Conservation (phyloP, 148 eudicot species). For the Fallopia convolvulus region DNA sequence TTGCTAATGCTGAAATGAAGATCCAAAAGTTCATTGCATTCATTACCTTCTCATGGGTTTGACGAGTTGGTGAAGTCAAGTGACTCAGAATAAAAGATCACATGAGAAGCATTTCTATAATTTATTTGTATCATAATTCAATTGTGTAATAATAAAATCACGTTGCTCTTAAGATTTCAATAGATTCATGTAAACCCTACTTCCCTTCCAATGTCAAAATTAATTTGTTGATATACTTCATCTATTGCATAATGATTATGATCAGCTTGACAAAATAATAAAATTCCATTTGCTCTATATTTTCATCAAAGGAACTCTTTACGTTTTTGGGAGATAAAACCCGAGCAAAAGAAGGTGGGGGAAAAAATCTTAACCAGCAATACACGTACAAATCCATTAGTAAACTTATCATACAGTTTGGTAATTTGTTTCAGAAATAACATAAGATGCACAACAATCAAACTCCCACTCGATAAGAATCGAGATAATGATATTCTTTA, state of each 20-base stretch:
- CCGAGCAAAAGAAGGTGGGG: neutral
- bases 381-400: neutral
- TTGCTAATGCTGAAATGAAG: too few species aligned
- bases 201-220: too few species aligned
- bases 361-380: neutral
- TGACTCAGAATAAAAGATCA: too few species aligned
- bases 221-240: too few species aligned
- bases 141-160: neutral
- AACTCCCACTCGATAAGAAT: neutral
- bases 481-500: slow-evolving; percentile 1
- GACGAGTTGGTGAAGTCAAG: neutral
- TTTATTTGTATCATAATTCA: neutral
- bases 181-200: too few species aligned
- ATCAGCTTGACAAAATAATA: neutral
- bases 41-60: neutral
- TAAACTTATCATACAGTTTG: slow-evolving; percentile 6
- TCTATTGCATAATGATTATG: neutral
- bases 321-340: neutral
- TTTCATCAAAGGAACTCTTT: neutral
- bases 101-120: too few species aligned
- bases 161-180: too few species aligned
- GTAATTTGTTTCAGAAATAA: neutral
- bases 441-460: slow-evolving; percentile 7
- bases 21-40: too few species aligned
- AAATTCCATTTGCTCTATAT: neutral